These are phyloP conservation scores for Rhamnella rubrinervis DNA, from an alignment of 331 rosid genomes.

Conservation along the genomic window DNA sequence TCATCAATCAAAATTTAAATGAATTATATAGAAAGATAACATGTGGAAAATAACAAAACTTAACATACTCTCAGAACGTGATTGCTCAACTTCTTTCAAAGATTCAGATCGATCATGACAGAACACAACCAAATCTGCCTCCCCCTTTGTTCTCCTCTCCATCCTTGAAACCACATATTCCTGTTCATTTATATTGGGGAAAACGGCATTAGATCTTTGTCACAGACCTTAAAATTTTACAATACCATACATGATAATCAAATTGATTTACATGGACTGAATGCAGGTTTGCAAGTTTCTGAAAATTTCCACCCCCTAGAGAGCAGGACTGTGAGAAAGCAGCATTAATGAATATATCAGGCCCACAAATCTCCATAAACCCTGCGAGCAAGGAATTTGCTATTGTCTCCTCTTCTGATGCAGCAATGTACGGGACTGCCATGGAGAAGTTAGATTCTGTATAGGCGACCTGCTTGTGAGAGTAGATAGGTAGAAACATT, in stretches of 20 bases:
- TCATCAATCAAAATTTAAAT: neutral
- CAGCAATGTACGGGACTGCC: conserved; percentile 89
- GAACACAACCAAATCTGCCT: conserved; percentile 73
- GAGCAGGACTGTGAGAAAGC: conserved; percentile 69
- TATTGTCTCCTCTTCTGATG: conserved; percentile 61
- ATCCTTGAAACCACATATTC: conserved; percentile 66
- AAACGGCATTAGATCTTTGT: conserved; percentile 29
- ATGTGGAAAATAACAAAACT: conserved; percentile 12
- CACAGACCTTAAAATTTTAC: conserved; percentile 26
- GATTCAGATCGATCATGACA: conserved; percentile 55
- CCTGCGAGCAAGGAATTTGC: conserved; percentile 68
- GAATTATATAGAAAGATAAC: neutral
- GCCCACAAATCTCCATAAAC: conserved; percentile 73
- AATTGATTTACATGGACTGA: conserved; percentile 65
- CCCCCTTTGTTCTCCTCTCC: conserved; percentile 51
- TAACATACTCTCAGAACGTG: conserved; percentile 67
- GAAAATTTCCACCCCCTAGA: conserved; percentile 38
- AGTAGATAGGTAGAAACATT: conserved; percentile 18
- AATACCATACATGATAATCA: conserved; percentile 13
- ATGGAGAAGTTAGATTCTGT: conserved; percentile 74
- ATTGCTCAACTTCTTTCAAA: conserved; percentile 33
- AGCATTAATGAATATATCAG: conserved; percentile 50
- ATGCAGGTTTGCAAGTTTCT: conserved; percentile 41
- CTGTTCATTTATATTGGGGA: conserved; percentile 34
- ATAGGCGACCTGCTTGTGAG: conserved; percentile 59